Conservation (phyloP, 176 grass and related monocot species). For the Leersia perrieri region DNA sequence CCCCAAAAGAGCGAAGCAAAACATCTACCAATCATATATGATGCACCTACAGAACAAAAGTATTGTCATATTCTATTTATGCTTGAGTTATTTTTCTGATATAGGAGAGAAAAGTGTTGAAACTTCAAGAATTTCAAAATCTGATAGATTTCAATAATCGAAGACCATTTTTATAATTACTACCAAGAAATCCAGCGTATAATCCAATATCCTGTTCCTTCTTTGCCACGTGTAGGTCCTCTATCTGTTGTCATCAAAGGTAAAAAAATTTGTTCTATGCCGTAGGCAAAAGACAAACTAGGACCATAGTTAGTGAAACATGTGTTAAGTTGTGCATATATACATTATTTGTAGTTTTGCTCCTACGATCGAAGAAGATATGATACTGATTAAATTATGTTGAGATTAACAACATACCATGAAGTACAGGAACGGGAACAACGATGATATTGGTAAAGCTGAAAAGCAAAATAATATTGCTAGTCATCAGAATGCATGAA, state of each 20-base stretch:
- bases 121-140: not conserved
- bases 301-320: not conserved
- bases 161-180: not conserved
- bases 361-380: not conserved
- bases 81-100: not conserved
- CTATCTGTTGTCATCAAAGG: conserved; percentile 37
- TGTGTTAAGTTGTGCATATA: not conserved
- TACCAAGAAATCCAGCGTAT: conserved; percentile 79
- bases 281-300: not conserved
- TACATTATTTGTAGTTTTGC: not conserved
- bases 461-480: conserved; percentile 11
- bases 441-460: conserved; percentile 60
- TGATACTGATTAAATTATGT: not conserved
- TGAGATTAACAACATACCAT: conserved; percentile 52
- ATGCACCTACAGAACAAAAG: conserved; percentile 44
- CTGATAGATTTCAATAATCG: not conserved
- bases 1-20: conserved; percentile 65
- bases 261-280: not conserved
- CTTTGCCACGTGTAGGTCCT: conserved; percentile 73
- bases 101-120: not conserved
- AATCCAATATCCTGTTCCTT: conserved; percentile 76
- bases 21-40: conserved; percentile 77
- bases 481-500: not conserved
- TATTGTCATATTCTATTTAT: not conserved
- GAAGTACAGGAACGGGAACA: conserved; percentile 84